Percentiles rank a stretch among this genome's conserved stretches.
phyloP scores from a whole-genome alignment of 768 basidiomycete genomes.

The Russula virescens region DNA sequence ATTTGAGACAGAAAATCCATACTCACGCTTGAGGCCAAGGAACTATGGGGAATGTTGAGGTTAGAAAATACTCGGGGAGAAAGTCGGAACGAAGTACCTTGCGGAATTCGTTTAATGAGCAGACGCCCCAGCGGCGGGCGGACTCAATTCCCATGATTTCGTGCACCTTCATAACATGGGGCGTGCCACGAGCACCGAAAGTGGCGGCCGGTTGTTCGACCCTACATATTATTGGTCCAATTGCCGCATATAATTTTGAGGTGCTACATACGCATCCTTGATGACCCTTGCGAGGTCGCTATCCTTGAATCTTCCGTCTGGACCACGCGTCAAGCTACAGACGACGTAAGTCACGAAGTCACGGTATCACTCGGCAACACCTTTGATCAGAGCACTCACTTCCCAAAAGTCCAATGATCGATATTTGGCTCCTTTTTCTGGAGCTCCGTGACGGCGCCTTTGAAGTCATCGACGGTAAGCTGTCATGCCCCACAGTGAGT shows the following conservation, averaged over 20 bases:
- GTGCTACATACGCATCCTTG: slow-evolving; percentile 54
- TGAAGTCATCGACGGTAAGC: slow-evolving; percentile 48
- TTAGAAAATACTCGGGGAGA: background rate
- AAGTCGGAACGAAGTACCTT: slow-evolving; percentile 36
- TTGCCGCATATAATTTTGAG: background rate
- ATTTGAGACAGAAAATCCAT: background rate
- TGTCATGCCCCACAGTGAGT: slow-evolving; percentile 22
- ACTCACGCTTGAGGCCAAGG: slow-evolving; percentile 69
- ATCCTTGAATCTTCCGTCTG: slow-evolving; percentile 59
- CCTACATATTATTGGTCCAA: slow-evolving; percentile 32
- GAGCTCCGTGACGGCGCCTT: slow-evolving; percentile 36
- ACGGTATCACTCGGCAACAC: background rate
- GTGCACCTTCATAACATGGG: slow-evolving; percentile 60
- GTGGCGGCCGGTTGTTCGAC: slow-evolving; percentile 66
- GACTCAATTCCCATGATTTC: slow-evolving; percentile 84
- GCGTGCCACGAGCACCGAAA: slow-evolving; percentile 74
- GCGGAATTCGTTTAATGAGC: slow-evolving; percentile 79
- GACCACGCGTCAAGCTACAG: slow-evolving; percentile 53
- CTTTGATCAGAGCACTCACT: slow-evolving; percentile 34
- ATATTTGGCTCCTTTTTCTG: slow-evolving; percentile 41
- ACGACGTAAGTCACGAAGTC: background rate
- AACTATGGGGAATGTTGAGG: slow-evolving; percentile 36
- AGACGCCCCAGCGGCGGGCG: slow-evolving; percentile 73
- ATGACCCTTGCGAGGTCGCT: slow-evolving; percentile 62
- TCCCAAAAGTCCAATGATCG: slow-evolving; percentile 61